Evolutionary conservation across 768 basidiomycete genomes (phyloP).

Genomic region (Lyophyllum atratum): DNA sequence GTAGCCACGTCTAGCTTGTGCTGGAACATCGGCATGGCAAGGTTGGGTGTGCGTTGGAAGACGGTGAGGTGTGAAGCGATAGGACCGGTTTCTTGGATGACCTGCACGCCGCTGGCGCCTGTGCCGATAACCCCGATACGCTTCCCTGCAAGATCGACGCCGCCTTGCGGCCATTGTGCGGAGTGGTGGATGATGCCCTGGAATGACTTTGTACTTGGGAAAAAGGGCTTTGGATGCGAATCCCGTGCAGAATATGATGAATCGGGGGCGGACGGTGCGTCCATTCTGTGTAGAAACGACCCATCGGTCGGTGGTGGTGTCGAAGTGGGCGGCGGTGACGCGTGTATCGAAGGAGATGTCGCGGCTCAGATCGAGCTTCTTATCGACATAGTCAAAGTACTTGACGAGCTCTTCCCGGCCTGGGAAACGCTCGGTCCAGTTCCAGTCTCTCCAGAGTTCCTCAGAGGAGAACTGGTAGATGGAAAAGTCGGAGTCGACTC

Average conservation of each 20-base stretch:
- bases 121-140: constrained; percentile 29
- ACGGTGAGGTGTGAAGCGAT: constrained; percentile 23
- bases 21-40: constrained; percentile 24
- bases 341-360: constrained; percentile 24
- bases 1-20: constrained; percentile 10
- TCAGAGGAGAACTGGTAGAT: constrained; percentile 25
- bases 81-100: constrained; percentile 25
- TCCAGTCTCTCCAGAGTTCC: constrained; percentile 28
- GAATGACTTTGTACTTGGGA: constrained; percentile 22
- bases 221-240: constrained; percentile 23
- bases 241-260: constrained; percentile 25
- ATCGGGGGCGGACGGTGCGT: constrained; percentile 15
- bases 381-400: constrained; percentile 25
- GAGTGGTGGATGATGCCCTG: constrained; percentile 25
- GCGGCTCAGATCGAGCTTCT: constrained; percentile 25
- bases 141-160: constrained; percentile 22
- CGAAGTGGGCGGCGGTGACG: constrained; percentile 22
- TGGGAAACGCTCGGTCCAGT: constrained; percentile 17
- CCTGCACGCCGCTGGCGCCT: constrained; percentile 26
- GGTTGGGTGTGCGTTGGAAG: constrained; percentile 29
- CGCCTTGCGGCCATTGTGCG: constrained; percentile 22
- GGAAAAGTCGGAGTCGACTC: constrained; percentile 25
- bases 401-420: constrained; percentile 19
- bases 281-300: constrained; percentile 20
- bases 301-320: constrained; percentile 21